Conservation (phyloP, 208 protist genomes). For the Acanthamoeba royreba region DNA sequence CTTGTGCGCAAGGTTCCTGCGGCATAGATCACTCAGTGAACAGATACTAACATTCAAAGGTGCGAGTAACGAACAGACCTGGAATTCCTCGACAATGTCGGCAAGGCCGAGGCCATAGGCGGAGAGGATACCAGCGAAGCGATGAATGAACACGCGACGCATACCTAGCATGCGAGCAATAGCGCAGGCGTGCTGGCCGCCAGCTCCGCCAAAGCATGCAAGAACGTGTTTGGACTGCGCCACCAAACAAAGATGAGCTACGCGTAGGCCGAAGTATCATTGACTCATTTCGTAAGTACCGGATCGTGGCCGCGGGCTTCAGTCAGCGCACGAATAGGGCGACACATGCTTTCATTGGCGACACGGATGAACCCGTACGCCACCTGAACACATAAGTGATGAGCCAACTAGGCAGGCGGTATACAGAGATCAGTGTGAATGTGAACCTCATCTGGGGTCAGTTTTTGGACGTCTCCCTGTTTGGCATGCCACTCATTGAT, state of each 20-base stretch:
- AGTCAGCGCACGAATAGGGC: conserved; percentile 91
- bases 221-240: conserved; percentile 82
- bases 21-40: not conserved
- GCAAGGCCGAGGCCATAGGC: conserved; percentile 91
- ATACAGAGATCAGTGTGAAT: not conserved
- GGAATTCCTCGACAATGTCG: conserved; percentile 88
- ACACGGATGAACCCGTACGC: conserved; percentile 91
- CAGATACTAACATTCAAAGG: conserved; percentile 7
- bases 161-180: conserved; percentile 87
- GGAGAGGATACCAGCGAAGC: conserved; percentile 86
- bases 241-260: not conserved
- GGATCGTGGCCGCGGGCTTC: conserved; percentile 87
- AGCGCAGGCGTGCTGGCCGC: conserved; percentile 90
- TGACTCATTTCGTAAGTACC: not conserved
- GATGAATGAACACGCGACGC: conserved; percentile 77
- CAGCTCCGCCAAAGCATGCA: conserved; percentile 92
- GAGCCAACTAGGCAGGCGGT: too few relatives aligned
- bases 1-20: conserved; percentile 77
- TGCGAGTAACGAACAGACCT: conserved; percentile 23
- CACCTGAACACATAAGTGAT: conserved; percentile 81
- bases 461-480: conserved; percentile 41
- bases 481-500: conserved; percentile 72
- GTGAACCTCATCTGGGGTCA: not conserved
- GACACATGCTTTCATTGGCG: conserved; percentile 94
- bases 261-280: not conserved